Evolutionary conservation across 176 grass and related monocot species (phyloP).

Genomic region (Zoysia pacifica): DNA sequence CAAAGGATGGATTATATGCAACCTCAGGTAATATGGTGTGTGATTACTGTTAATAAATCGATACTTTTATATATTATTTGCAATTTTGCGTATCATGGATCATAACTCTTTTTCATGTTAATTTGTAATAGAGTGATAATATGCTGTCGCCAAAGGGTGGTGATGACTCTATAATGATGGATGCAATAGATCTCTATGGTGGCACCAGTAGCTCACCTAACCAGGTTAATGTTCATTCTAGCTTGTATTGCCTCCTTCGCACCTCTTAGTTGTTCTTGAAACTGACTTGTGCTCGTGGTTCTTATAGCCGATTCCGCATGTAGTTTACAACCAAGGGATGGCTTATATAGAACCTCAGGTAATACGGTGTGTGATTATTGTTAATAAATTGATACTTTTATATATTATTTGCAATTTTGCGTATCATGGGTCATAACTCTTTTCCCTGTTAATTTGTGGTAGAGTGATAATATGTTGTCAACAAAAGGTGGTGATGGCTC

Average conservation of each 20-base stretch:
- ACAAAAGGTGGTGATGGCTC: conserved; percentile 68
- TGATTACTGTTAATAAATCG: too few relatives aligned
- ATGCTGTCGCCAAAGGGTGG: too few relatives aligned
- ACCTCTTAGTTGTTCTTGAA: conserved; percentile 15
- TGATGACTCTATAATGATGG: too few relatives aligned
- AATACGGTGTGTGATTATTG: not conserved
- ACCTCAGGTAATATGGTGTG: conserved; percentile 60
- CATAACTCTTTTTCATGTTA: too few relatives aligned
- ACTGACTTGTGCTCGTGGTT: conserved; percentile 33
- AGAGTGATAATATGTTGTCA: conserved; percentile 91
- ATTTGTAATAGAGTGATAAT: too few relatives aligned
- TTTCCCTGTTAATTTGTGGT: conserved; percentile 17
- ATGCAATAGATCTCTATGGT: too few relatives aligned
- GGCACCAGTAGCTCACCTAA: too few relatives aligned
- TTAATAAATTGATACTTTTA: not conserved
- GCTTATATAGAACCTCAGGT: conserved; percentile 97
- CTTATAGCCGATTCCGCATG: conserved; percentile 70
- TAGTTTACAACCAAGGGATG: conserved; percentile 83
- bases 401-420: not conserved
- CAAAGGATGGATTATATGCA: conserved; percentile 97
- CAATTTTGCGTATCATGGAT: too few relatives aligned
- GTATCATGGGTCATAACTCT: not conserved
- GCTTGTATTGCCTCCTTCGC: not conserved
- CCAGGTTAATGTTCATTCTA: too few relatives aligned
- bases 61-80: too few relatives aligned